A percentile compares a stretch with the other conserved stretches of the same genome.
Conservation (phyloP, 192 early-diverging fungal genomes). For the Coemansia sp. region DNA sequence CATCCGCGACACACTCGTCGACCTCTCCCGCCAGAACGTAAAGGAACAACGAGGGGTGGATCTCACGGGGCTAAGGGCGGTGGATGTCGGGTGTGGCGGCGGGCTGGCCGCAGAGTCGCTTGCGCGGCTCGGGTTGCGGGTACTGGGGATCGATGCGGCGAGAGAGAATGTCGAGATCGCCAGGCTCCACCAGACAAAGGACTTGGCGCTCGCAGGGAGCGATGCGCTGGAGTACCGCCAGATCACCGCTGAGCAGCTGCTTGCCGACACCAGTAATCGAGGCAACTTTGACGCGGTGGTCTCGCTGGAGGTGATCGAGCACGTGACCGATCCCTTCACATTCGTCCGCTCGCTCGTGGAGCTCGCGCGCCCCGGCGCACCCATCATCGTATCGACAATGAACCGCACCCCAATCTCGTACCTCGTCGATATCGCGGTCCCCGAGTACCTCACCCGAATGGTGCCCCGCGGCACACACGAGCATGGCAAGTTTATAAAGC, state of each 20-base stretch:
- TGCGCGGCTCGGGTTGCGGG: constrained; percentile 69
- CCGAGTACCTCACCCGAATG: constrained; percentile 75
- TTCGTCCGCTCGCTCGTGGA: constrained; percentile 70
- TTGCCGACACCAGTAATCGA: constrained; percentile 30
- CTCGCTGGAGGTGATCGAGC: constrained; percentile 91
- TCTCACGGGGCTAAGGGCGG: constrained; percentile 44
- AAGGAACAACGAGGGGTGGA: constrained; percentile 62
- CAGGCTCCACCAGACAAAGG: constrained; percentile 62
- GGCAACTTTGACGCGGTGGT: constrained; percentile 73
- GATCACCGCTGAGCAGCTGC: constrained; percentile 58
- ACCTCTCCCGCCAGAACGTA: background rate
- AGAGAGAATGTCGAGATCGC: constrained; percentile 84
- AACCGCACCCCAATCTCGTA: constrained; percentile 76
- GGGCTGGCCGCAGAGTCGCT: constrained; percentile 85
- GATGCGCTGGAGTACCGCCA: constrained; percentile 46
- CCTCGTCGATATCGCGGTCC: constrained; percentile 74
- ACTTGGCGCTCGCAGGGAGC: constrained; percentile 65
- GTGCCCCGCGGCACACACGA: constrained; percentile 88
- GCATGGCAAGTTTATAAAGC: constrained; percentile 79
- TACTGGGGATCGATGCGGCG: constrained; percentile 84
- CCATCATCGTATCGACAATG: constrained; percentile 88
- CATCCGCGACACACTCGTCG: constrained; percentile 59
- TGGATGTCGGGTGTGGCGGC: constrained; percentile 96
- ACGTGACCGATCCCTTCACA: constrained; percentile 69
- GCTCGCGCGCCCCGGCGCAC: constrained; percentile 65